phyloP scores from a whole-genome alignment of 1,139 yeast genomes.

The Lizanozyma gosingica region DNA sequence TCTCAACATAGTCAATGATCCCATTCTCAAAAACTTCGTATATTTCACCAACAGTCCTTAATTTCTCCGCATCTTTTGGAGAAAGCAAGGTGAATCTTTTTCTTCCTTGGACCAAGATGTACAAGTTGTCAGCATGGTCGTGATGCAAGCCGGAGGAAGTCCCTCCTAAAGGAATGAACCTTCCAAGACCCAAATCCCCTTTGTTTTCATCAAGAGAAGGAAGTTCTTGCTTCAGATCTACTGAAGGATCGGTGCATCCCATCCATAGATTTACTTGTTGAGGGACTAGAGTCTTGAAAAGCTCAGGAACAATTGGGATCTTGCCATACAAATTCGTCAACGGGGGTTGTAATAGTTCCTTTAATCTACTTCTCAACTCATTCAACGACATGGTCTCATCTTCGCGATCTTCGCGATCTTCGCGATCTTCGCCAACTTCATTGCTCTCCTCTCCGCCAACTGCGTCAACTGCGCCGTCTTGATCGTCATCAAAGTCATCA shows the following conservation, averaged over 20 bases:
- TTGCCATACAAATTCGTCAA: slow-evolving; percentile 31
- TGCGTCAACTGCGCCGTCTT: slow-evolving; percentile 12
- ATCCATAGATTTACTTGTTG: slow-evolving; percentile 74
- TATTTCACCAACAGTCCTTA: slow-evolving; percentile 55
- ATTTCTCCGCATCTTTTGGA: slow-evolving; percentile 48
- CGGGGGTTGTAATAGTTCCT: slow-evolving; percentile 55
- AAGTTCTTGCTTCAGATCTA: slow-evolving; percentile 6
- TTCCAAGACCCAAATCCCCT: slow-evolving; percentile 37
- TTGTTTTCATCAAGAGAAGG: slow-evolving; percentile 11
- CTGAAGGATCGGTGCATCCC: slow-evolving; percentile 28
- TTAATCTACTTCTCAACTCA: slow-evolving; percentile 25
- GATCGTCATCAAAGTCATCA: slow-evolving; percentile 26
- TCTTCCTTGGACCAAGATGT: slow-evolving; percentile 49
- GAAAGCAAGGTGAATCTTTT: slow-evolving; percentile 59
- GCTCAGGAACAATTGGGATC: slow-evolving; percentile 19
- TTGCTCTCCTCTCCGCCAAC: slow-evolving; percentile 8
- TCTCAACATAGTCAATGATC: slow-evolving; percentile 48
- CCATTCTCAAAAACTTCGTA: slow-evolving; percentile 47
- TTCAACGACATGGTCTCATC: slow-evolving; percentile 12
- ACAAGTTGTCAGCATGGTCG: slow-evolving; percentile 70
- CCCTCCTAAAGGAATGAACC: slow-evolving; percentile 43
- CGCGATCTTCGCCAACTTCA: slow-evolving; percentile 3
- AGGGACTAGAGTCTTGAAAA: slow-evolving; percentile 39
- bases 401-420: slow-evolving; percentile 6
- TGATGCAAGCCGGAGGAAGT: slow-evolving; percentile 73